These are phyloP conservation scores for Penstemon newberryi DNA, from an alignment of 257 asterid genomes.

Conservation along the genomic window DNA sequence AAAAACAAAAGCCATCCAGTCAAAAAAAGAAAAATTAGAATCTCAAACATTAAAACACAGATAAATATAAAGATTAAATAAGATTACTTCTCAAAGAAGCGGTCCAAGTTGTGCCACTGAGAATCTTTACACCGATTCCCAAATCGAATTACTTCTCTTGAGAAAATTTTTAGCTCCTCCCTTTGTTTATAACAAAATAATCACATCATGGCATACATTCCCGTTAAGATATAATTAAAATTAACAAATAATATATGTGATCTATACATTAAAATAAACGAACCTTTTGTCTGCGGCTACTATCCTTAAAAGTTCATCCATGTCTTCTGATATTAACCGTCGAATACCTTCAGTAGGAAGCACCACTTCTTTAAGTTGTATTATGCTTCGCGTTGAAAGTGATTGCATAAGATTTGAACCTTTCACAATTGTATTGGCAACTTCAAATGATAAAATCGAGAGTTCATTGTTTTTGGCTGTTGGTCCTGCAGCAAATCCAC, in stretches of 20 bases:
- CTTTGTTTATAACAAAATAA: slow-evolving; percentile 34
- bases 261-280: background rate
- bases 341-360: slow-evolving; percentile 71
- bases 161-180: slow-evolving; percentile 72
- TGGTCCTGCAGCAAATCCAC: slow-evolving; percentile 58
- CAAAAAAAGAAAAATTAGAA: slow-evolving; percentile 4
- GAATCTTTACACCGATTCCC: slow-evolving; percentile 87
- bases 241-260: background rate
- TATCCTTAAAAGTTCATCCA: slow-evolving; percentile 58
- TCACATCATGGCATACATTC: background rate
- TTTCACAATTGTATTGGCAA: slow-evolving; percentile 83
- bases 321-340: slow-evolving; percentile 53
- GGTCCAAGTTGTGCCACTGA: slow-evolving; percentile 89
- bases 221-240: background rate
- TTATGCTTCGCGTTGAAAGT: slow-evolving; percentile 58
- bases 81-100: slow-evolving; percentile 71
- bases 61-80: slow-evolving; percentile 23
- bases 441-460: slow-evolving; percentile 69
- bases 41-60: slow-evolving; percentile 16
- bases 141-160: slow-evolving; percentile 80
- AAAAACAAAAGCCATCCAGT: slow-evolving; percentile 7
- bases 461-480: slow-evolving; percentile 57
- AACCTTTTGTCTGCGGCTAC: slow-evolving; percentile 86
- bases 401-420: slow-evolving; percentile 69
- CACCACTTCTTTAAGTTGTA: slow-evolving; percentile 54